Evolutionary conservation across 1,139 yeast genomes (phyloP).

Genomic region (Geotrichum restrictum): DNA sequence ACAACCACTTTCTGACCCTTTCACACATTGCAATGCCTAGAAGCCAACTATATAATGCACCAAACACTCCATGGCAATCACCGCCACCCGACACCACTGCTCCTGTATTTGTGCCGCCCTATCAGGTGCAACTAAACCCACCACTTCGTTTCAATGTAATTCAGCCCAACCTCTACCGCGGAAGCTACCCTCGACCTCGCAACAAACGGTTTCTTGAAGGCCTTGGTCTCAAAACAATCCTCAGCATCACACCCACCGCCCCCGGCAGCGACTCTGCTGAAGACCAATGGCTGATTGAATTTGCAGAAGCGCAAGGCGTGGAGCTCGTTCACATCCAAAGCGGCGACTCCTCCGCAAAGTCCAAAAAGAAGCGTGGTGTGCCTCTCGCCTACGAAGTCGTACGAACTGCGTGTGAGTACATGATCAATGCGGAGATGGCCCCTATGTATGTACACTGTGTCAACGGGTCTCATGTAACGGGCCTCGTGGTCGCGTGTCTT

Average conservation of each 20-base stretch:
- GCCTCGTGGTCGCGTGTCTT: constrained; percentile 78
- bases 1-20: not conserved
- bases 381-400: constrained; percentile 69
- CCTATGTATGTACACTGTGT: constrained; percentile 84
- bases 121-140: constrained; percentile 40
- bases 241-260: constrained; percentile 77
- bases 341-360: constrained; percentile 40
- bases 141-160: constrained; percentile 76
- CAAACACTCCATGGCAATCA: not conserved
- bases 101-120: not conserved
- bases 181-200: constrained; percentile 78
- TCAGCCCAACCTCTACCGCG: constrained; percentile 69
- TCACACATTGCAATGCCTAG: not conserved
- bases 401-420: constrained; percentile 52
- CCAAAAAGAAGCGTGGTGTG: constrained; percentile 47
- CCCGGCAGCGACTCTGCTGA: constrained; percentile 39
- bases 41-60: not conserved
- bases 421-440: constrained; percentile 55
- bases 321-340: constrained; percentile 62
- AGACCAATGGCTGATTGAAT: constrained; percentile 46
- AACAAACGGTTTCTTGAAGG: constrained; percentile 70
- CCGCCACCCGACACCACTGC: not conserved
- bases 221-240: constrained; percentile 62
- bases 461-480: constrained; percentile 85
- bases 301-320: constrained; percentile 50